Conservation (phyloP, 306 rosid species). For the Corylus avellana region DNA sequence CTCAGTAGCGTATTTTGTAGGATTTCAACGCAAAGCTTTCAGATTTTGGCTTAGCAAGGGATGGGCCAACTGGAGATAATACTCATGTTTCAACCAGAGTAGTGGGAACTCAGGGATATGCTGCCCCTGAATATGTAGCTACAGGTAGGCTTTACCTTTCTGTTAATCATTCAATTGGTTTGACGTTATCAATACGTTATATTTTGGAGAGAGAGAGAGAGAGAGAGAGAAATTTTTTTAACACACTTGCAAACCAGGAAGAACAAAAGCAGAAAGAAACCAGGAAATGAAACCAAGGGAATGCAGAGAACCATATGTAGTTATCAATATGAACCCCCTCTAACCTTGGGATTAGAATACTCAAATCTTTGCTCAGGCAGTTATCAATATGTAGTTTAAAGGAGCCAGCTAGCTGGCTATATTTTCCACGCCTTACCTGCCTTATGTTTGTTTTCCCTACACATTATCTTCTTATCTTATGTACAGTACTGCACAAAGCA, state of each 20-base stretch:
- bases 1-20: constrained; percentile 38
- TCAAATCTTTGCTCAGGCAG: background rate
- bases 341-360: background rate
- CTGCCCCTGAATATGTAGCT: constrained; percentile 96
- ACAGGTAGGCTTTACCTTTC: constrained; percentile 58
- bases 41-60: constrained; percentile 96
- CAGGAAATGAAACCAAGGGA: background rate
- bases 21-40: constrained; percentile 85
- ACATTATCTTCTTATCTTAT: background rate
- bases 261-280: background rate
- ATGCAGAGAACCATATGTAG: too few species aligned
- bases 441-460: background rate
- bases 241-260: background rate
- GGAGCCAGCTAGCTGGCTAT: background rate
- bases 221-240: background rate
- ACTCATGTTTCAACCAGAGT: constrained; percentile 95
- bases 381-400: background rate
- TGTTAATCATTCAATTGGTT: constrained; percentile 1
- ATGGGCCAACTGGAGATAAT: constrained; percentile 95
- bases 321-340: background rate
- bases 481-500: background rate
- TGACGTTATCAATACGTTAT: constrained; percentile 3
- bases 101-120: constrained; percentile 90
- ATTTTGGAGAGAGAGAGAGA: background rate
- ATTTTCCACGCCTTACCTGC: background rate